Conservation (phyloP, 768 basidiomycete genomes). For the Trametes meyenii region DNA sequence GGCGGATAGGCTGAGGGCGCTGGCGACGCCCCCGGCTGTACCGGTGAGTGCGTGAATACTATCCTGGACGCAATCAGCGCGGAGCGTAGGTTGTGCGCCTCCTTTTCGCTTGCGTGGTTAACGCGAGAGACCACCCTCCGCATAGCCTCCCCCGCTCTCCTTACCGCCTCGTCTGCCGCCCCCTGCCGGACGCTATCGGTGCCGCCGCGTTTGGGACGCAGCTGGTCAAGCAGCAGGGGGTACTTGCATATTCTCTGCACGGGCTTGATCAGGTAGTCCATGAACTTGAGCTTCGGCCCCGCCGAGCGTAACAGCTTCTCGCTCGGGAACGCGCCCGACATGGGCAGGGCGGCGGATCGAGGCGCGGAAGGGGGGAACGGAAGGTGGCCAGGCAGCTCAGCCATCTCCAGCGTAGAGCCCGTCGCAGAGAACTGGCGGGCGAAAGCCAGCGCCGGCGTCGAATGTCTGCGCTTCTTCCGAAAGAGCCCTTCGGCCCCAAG, state of each 20-base stretch:
- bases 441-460: conserved; percentile 21
- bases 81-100: conserved; percentile 30
- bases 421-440: background rate
- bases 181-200: background rate
- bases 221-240: conserved; percentile 82
- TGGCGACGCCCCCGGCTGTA: background rate
- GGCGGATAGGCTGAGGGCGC: conserved; percentile 6
- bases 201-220: conserved; percentile 36
- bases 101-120: conserved; percentile 32
- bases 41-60: conserved; percentile 7
- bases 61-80: conserved; percentile 30
- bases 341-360: conserved; percentile 3
- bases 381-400: background rate
- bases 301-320: background rate
- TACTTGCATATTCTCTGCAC: conserved; percentile 96
- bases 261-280: conserved; percentile 97
- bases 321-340: background rate
- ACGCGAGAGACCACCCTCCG: conserved; percentile 74
- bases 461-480: conserved; percentile 27
- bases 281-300: conserved; percentile 55
- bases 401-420: background rate
- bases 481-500: background rate
- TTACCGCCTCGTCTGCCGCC: conserved; percentile 24
- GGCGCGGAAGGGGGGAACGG: conserved; percentile 8
- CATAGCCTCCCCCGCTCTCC: conserved; percentile 69